Conservation (phyloP, 2,329 filamentous ascomycete species). For the Phoma sp. region DNA sequence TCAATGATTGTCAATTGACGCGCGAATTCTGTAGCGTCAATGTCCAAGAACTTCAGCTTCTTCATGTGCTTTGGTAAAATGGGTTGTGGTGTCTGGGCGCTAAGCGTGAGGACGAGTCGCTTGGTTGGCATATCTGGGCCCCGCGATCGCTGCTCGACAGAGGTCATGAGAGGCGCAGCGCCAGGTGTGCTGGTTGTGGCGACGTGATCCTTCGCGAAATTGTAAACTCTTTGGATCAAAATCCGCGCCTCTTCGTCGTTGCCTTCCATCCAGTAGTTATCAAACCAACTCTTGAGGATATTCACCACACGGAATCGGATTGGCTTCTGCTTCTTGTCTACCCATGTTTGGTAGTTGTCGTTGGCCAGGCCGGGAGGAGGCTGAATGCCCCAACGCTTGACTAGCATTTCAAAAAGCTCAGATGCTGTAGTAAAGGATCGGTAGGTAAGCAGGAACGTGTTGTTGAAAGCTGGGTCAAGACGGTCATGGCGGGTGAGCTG, state of each 20-base stretch:
- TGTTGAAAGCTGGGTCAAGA: constrained; percentile 93
- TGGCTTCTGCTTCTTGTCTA: constrained; percentile 91
- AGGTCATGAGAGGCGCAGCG: constrained; percentile 79
- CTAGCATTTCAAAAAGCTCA: constrained; percentile 90
- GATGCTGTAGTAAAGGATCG: constrained; percentile 89
- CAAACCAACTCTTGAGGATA: constrained; percentile 97
- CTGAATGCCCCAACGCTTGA: constrained; percentile 90
- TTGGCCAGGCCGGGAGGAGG: constrained; percentile 80
- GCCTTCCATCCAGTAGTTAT: constrained; percentile 98
- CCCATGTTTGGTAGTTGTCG: constrained; percentile 83
- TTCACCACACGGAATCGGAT: constrained; percentile 97
- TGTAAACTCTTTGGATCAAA: constrained; percentile 85
- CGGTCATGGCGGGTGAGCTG: constrained; percentile 96
- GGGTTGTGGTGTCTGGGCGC: constrained; percentile 79
- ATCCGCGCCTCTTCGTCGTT: constrained; percentile 81
- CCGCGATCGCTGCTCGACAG: constrained; percentile 85
- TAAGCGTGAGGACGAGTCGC: constrained; percentile 84
- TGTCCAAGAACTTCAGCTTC: constrained; percentile 97
- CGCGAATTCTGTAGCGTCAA: constrained; percentile 95
- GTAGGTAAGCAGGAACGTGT: constrained; percentile 96
- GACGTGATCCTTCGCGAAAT: constrained; percentile 89
- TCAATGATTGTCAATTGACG: constrained; percentile 97
- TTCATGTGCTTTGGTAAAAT: constrained; percentile 99
- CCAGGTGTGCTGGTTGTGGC: constrained; percentile 93
- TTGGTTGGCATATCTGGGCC: constrained; percentile 88